Evolutionary conservation across 176 grass and related monocot species (phyloP).

Genomic region (Pontederia crassipes): DNA sequence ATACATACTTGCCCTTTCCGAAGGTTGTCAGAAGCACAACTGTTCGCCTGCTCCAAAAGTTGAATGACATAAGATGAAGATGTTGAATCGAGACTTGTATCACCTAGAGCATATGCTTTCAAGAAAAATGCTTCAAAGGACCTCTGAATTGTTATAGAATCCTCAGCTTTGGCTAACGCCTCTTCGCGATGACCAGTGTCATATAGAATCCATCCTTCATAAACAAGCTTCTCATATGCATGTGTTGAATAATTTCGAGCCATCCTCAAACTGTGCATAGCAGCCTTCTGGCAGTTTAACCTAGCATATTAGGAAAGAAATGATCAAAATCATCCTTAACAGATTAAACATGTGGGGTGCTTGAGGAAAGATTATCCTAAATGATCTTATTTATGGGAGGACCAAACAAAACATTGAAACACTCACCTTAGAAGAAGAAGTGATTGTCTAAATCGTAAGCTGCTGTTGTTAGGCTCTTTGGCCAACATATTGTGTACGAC

Average conservation of each 20-base stretch:
- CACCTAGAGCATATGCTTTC: conserved; percentile 79
- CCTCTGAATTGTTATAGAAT: conserved; percentile 60
- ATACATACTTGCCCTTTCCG: conserved; percentile 83
- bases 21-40: conserved; percentile 90
- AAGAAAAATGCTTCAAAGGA: conserved; percentile 97
- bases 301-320: conserved; percentile 10
- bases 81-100: conserved; percentile 51
- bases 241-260: conserved; percentile 62
- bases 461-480: conserved; percentile 80
- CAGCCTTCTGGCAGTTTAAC: conserved; percentile 84
- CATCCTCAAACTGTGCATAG: conserved; percentile 65
- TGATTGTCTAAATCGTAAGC: conserved; percentile 79
- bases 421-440: conserved; percentile 74
- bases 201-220: conserved; percentile 94
- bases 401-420: background rate
- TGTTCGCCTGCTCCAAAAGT: conserved; percentile 72
- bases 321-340: too few species aligned
- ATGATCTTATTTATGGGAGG: too few species aligned
- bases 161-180: conserved; percentile 76
- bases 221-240: conserved; percentile 75
- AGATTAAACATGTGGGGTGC: too few species aligned
- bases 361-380: too few species aligned
- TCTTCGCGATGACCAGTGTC: conserved; percentile 81
- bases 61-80: conserved; percentile 64
- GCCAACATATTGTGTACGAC: conserved; percentile 74